phyloP scores from a whole-genome alignment of 345 rosid genomes.

The Populus ilicifolia region DNA sequence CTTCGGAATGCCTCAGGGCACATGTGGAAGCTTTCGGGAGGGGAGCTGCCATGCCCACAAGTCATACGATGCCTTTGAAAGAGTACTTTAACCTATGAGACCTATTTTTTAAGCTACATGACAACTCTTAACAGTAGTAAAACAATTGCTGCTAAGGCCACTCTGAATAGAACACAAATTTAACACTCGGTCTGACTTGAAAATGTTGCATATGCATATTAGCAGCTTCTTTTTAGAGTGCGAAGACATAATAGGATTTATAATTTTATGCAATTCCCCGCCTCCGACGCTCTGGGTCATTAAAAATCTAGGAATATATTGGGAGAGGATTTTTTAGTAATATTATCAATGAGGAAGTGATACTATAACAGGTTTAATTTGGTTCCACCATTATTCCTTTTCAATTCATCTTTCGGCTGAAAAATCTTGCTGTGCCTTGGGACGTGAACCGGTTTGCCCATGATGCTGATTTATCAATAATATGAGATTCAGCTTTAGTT shows the following conservation, averaged over 20 bases:
- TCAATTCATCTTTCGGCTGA: background rate
- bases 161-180: no score
- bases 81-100: background rate
- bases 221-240: background rate
- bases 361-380: no score
- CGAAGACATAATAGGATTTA: background rate
- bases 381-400: background rate
- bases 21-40: constrained; percentile 16
- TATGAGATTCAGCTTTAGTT: no score
- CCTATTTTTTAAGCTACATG: background rate
- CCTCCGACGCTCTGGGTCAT: background rate
- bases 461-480: no score
- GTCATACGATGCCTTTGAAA: constrained; percentile 23
- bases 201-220: background rate
- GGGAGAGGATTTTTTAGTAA: background rate
- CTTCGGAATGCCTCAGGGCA: constrained; percentile 24
- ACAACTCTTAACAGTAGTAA: no score
- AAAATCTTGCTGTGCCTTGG: background rate
- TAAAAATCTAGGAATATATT: background rate
- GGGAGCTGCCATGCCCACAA: constrained; percentile 24
- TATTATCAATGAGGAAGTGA: background rate
- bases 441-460: no score
- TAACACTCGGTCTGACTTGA: background rate
- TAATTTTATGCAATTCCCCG: background rate
- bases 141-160: no score